Evolutionary conservation across 306 rosid genomes (phyloP).

Genomic region (Bauhinia variegata): DNA sequence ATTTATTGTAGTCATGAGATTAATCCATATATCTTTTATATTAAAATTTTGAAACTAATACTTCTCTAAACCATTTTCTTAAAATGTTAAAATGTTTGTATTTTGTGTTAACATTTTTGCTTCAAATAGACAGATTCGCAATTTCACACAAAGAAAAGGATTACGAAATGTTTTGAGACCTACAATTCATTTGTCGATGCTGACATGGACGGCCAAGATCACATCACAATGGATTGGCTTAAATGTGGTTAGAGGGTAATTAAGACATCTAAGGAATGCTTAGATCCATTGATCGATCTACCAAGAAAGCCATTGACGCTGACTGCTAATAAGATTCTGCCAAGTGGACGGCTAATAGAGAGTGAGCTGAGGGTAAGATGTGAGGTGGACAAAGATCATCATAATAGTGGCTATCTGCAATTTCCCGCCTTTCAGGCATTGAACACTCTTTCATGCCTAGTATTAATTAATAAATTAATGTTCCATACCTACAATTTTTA

Average conservation of each 20-base stretch:
- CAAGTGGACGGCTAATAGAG: conserved; percentile 27
- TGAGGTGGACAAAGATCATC: background rate
- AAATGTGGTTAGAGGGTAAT: background rate
- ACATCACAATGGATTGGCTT: background rate
- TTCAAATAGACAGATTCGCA: no score
- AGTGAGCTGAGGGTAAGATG: background rate
- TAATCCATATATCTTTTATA: no score
- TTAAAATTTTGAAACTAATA: no score
- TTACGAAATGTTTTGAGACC: background rate
- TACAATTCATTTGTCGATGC: background rate
- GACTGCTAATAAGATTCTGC: background rate
- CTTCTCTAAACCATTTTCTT: no score
- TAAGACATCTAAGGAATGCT: conserved; percentile 15
- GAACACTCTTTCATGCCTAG: conserved; percentile 5
- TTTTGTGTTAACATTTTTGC: no score
- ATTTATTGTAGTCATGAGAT: no score
- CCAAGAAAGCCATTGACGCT: background rate
- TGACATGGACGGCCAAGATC: conserved; percentile 36
- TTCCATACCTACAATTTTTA: background rate
- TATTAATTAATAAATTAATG: conserved; percentile 15
- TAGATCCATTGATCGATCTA: background rate
- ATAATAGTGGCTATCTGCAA: background rate
- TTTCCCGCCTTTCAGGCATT: conserved; percentile 38
- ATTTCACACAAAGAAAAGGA: background rate
- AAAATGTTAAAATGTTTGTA: no score